Base-by-base conservation (phyloP, 2,329 filamentous ascomycete species). In the Fusarium fracticaudum region DNA sequence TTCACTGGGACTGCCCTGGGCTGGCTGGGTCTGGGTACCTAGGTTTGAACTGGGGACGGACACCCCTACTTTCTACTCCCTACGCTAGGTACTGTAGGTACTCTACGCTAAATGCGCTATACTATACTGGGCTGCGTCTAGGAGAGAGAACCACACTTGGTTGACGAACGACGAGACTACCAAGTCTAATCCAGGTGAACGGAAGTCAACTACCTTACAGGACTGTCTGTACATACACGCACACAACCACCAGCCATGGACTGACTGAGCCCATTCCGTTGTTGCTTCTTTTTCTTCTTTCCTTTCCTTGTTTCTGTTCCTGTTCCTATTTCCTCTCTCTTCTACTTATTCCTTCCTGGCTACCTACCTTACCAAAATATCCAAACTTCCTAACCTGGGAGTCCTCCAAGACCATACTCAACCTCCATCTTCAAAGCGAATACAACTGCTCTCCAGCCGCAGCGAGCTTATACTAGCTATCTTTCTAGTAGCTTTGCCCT, bases 191-290 rank as follows among this genome's bases (percentile, higher is more conserved):
- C 37, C 67, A 60, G 70, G 67, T 70, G 66, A 70, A 70, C 60
- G 51, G 54, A 70, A 70, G 67, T 70, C 53, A 70, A 70, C 64
- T 68, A 67, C 60, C 45, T 55, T 54, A 64, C 50, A 67, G 54
- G 65, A 62, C 60, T 65, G 33, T 51, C 66, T 68, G 64, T 68
- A 70, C 67, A 75, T 75, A 69, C 51, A 55, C 70, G 67, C 67
- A 77, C 75, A 75, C 74, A 79, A 78, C 77, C 73, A 77, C 74
- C 74, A 81, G 74, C 71, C 78, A 78, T 78, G 77, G 76, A 78
- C 72, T 78, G 75, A 76, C 75, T 73, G 72, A 69, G 43, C 54
- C 66, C 60, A 60, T 69, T 59, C 58, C 66, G 67, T 72, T 72
- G 66, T 69, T 70, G 70, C 73, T 78, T 76, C 67, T 74, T 72